phyloP scores from a whole-genome alignment of 805 yeast genomes.

The Lipomyces mesembrius region DNA sequence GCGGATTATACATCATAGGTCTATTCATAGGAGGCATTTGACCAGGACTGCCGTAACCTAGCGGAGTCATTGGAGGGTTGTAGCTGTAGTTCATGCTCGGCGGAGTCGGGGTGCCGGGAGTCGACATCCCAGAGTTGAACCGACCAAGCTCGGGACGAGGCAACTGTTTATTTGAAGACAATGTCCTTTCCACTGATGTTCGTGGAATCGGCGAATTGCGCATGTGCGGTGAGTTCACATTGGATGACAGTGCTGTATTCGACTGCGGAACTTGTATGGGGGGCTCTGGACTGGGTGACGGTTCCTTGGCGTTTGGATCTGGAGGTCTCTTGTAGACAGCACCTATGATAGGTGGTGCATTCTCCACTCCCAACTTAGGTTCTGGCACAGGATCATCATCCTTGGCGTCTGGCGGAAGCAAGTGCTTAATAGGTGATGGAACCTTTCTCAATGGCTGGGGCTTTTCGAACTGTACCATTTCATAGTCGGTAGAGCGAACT shows the following conservation, averaged over 20 bases:
- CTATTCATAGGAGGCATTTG: slow-evolving; percentile 20
- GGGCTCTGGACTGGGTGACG: slow-evolving; percentile 52
- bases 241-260: slow-evolving; percentile 19
- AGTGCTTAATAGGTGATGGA: slow-evolving; percentile 81
- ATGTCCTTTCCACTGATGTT: slow-evolving; percentile 19
- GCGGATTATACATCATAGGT: slow-evolving; percentile 39
- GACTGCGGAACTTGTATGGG: slow-evolving; percentile 29
- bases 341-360: slow-evolving; percentile 94
- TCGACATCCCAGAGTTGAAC: slow-evolving; percentile 21
- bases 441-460: slow-evolving; percentile 72
- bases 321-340: slow-evolving; percentile 82
- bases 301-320: slow-evolving; percentile 75
- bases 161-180: slow-evolving; percentile 8
- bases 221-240: slow-evolving; percentile 35
- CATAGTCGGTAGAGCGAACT: slow-evolving; percentile 68
- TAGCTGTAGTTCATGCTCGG: slow-evolving; percentile 16
- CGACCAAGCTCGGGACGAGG: slow-evolving; percentile 26
- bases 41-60: slow-evolving; percentile 6
- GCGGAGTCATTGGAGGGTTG: slow-evolving; percentile 12
- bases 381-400: slow-evolving; percentile 78
- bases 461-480: slow-evolving; percentile 67
- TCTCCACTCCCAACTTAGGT: slow-evolving; percentile 77
- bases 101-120: slow-evolving; percentile 22
- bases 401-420: slow-evolving; percentile 75
- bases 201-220: slow-evolving; percentile 24